Percentiles rank a stretch among this genome's conserved stretches.
Evolutionary conservation across 1,284 basidiomycete genomes (phyloP).

Genomic region (Ustilago crameri): DNA sequence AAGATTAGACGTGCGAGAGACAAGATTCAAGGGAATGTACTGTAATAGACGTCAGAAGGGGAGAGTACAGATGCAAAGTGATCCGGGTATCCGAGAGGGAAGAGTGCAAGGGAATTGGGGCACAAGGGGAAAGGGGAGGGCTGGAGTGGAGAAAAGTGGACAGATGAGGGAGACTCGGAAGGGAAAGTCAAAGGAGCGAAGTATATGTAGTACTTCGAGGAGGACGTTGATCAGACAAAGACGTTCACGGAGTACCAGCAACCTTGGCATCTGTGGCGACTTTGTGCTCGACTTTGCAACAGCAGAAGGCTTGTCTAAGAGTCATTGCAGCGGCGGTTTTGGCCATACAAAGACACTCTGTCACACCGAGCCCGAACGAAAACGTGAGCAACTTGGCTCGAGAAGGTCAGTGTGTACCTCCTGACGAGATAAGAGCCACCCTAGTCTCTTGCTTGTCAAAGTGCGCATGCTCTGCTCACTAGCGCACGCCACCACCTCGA

Average conservation of each 20-base stretch:
- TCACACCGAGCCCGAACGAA: too few species aligned
- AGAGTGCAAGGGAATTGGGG: slow-evolving; percentile 2
- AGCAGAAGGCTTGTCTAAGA: neutral
- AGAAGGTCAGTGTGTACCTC: too few species aligned
- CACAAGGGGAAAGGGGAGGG: slow-evolving; percentile 5
- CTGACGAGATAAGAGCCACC: too few species aligned
- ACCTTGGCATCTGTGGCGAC: neutral
- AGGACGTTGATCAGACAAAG: neutral
- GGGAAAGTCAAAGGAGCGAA: neutral
- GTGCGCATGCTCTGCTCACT: too few species aligned
- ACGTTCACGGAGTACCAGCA: slow-evolving; percentile 3
- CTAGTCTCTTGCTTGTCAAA: too few species aligned
- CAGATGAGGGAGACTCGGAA: neutral
- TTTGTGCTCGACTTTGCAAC: neutral
- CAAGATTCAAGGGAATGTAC: neutral
- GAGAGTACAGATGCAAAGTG: neutral
- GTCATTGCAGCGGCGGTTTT: neutral
- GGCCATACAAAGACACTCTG: neutral
- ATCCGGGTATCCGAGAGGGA: neutral
- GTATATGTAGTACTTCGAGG: slow-evolving; percentile 22
- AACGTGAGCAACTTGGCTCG: too few species aligned
- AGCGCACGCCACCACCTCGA: too few species aligned
- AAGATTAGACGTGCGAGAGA: neutral
- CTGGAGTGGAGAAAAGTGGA: slow-evolving; percentile 28
- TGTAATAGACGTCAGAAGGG: neutral